Evolutionary conservation across 2,329 filamentous ascomycete genomes (phyloP).

Genomic region (Epichloe hybrida): DNA sequence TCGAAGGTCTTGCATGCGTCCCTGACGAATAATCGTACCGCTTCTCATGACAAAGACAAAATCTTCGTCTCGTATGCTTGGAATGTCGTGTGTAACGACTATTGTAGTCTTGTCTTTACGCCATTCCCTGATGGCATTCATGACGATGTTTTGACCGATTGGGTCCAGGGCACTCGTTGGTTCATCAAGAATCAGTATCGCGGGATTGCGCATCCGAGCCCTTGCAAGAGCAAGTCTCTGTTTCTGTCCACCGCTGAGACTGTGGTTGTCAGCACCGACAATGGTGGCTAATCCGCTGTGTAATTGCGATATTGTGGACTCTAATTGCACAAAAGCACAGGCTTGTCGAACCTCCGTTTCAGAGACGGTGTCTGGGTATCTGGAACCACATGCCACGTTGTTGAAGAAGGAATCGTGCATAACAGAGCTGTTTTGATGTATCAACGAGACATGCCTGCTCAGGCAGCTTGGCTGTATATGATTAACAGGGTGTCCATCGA

Average conservation of each 20-base stretch:
- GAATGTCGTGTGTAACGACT: constrained; percentile 81
- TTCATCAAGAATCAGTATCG: constrained; percentile 78
- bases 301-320: constrained; percentile 51
- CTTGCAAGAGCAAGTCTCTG: constrained; percentile 73
- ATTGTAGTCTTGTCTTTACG: constrained; percentile 73
- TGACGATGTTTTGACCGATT: constrained; percentile 51
- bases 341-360: constrained; percentile 45
- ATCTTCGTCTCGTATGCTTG: constrained; percentile 58
- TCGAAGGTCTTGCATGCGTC: constrained; percentile 18
- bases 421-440: constrained; percentile 70
- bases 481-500: constrained; percentile 54
- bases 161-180: constrained; percentile 76
- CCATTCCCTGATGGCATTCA: constrained; percentile 67
- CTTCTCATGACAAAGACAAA: constrained; percentile 70
- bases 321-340: constrained; percentile 54
- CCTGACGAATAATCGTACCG: constrained; percentile 54
- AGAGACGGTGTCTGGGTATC: constrained; percentile 32
- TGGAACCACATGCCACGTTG: constrained; percentile 64
- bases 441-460: constrained; percentile 60
- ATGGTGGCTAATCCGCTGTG: constrained; percentile 58
- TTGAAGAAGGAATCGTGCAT: constrained; percentile 69
- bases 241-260: constrained; percentile 72
- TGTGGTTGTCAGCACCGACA: constrained; percentile 55
- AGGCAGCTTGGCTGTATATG: constrained; percentile 57
- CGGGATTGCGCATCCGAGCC: constrained; percentile 61